Evolutionary conservation across 2,329 filamentous ascomycete genomes (phyloP).

Genomic region (Stachybotrys chlorohalonatus): DNA sequence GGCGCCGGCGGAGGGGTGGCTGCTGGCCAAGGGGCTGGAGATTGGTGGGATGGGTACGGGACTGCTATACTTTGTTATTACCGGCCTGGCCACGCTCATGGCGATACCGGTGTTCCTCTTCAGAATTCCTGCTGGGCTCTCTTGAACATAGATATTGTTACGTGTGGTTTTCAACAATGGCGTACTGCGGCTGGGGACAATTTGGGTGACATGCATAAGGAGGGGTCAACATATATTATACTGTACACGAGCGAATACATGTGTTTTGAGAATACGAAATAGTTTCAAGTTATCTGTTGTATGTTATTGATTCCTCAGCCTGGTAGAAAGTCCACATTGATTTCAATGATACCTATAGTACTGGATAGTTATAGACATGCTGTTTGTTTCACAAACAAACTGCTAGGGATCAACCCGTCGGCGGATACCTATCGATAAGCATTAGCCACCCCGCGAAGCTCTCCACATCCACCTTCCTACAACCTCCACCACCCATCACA

Average conservation of each 20-base stretch:
- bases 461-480: background rate
- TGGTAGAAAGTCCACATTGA: no score
- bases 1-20: slow-evolving; percentile 34
- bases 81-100: slow-evolving; percentile 18
- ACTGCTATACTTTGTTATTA: slow-evolving; percentile 35
- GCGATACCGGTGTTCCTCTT: slow-evolving; percentile 19
- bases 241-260: no score
- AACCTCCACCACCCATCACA: background rate
- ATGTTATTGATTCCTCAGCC: no score
- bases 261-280: no score
- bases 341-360: no score
- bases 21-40: slow-evolving; percentile 35
- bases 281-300: no score
- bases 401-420: no score
- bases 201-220: no score
- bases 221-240: background rate
- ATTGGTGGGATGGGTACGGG: slow-evolving; percentile 39
- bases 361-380: no score
- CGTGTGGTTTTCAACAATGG: slow-evolving; percentile 2
- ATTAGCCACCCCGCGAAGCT: slow-evolving; percentile 2
- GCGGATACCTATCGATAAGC: slow-evolving; percentile 7
- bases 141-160: slow-evolving; percentile 6
- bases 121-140: slow-evolving; percentile 11
- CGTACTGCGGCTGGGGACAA: background rate
- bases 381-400: no score